phyloP scores from a whole-genome alignment of 164 flowering plant genomes.

The Annona cherimola region DNA sequence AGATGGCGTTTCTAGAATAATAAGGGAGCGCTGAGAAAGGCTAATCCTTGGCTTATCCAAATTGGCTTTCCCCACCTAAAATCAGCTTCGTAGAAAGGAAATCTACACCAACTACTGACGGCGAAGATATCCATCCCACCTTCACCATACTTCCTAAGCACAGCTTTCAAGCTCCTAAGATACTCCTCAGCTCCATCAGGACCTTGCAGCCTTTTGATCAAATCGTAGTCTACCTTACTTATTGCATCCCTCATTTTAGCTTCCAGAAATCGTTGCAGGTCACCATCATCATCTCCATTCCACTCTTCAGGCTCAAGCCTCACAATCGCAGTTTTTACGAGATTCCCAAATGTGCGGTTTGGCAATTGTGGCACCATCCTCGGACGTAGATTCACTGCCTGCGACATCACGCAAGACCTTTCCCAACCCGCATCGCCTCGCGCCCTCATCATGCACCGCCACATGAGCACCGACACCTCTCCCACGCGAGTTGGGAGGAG shows the following conservation, averaged over 20 bases:
- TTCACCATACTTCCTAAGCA: neutral
- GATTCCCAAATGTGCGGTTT: too few relatives aligned
- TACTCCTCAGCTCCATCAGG: constrained; percentile 1
- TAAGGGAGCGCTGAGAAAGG: too few relatives aligned
- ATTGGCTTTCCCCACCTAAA: too few relatives aligned
- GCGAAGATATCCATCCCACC: constrained; percentile 7
- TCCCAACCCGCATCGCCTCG: neutral
- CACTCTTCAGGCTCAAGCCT: too few relatives aligned
- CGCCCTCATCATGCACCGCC: too few relatives aligned
- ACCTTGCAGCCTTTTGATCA: constrained; percentile 12
- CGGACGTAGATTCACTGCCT: constrained; percentile 18
- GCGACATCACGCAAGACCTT: neutral
- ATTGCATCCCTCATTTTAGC: too few relatives aligned
- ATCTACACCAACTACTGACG: constrained; percentile 28
- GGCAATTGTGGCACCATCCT: constrained; percentile 24
- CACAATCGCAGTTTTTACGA: neutral
- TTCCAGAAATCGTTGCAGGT: neutral
- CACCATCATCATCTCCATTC: neutral
- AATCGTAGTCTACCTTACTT: constrained; percentile 8
- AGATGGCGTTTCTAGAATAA: constrained; percentile 15
- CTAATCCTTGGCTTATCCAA: too few relatives aligned
- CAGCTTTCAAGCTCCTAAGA: neutral
- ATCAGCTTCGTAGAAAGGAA: constrained; percentile 28
- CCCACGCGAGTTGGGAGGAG: constrained; percentile 38
- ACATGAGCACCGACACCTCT: too few relatives aligned